A percentile compares a stretch with the other conserved stretches of the same genome.
Evolutionary conservation across 805 yeast species (phyloP).

Genomic region (Starmerella riodocensis): DNA sequence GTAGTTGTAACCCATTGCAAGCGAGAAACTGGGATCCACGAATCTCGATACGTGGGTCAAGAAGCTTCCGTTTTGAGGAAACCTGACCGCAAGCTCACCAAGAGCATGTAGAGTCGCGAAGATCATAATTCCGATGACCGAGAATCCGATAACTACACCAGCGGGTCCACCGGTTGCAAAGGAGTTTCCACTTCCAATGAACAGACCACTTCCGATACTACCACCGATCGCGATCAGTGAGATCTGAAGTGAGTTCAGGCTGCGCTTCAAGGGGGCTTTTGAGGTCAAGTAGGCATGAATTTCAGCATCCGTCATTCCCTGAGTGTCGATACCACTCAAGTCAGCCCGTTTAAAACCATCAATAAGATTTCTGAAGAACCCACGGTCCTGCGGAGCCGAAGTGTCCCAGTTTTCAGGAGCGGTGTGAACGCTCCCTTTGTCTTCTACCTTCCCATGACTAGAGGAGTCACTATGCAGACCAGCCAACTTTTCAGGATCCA

Average conservation of each 20-base stretch:
- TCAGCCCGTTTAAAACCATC: conserved; percentile 39
- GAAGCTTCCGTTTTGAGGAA: conserved; percentile 46
- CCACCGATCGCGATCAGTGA: conserved; percentile 71
- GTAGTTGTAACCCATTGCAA: conserved; percentile 59
- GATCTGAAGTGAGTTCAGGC: conserved; percentile 27
- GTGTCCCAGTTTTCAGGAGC: background rate
- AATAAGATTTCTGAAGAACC: conserved; percentile 12
- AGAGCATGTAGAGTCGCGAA: conserved; percentile 51
- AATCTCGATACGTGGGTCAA: conserved; percentile 44
- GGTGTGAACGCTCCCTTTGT: conserved; percentile 3
- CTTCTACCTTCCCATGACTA: background rate
- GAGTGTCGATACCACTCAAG: conserved; percentile 27
- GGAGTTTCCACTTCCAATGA: conserved; percentile 40
- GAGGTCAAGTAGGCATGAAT: conserved; percentile 15
- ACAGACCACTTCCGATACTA: conserved; percentile 67
- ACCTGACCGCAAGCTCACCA: conserved; percentile 58
- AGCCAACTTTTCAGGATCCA: conserved; percentile 8
- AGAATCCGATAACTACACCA: conserved; percentile 45
- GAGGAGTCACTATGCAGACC: background rate
- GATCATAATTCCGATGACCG: conserved; percentile 49
- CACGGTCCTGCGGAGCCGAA: conserved; percentile 4
- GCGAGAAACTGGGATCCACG: conserved; percentile 49
- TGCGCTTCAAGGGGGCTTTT: conserved; percentile 27
- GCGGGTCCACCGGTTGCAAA: conserved; percentile 40
- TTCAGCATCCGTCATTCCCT: conserved; percentile 26